Conservation (phyloP, 1,284 basidiomycete species). For the Moniliella sp. region DNA sequence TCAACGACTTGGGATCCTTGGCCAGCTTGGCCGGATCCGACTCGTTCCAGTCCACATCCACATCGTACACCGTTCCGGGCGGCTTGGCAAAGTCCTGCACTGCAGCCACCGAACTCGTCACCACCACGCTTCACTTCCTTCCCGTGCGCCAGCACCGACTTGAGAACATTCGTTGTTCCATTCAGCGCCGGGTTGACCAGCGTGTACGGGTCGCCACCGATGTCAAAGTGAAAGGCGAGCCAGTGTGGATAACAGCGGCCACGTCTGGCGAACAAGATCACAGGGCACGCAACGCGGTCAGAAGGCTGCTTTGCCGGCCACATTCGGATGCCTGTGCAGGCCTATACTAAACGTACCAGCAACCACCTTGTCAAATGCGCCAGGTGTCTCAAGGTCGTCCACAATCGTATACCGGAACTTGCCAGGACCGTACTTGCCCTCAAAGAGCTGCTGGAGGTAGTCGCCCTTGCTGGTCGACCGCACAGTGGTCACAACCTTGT, state of each 20-base stretch:
- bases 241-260: conserved; percentile 44
- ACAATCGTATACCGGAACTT: conserved; percentile 42
- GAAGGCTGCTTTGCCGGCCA: too few relatives aligned
- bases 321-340: too few relatives aligned
- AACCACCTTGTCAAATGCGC: conserved; percentile 50
- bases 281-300: too few relatives aligned
- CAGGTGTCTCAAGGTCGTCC: conserved; percentile 43
- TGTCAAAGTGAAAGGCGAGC: conserved; percentile 38
- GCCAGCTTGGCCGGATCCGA: conserved; percentile 37
- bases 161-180: conserved; percentile 44
- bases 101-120: conserved; percentile 46
- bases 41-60: conserved; percentile 47
- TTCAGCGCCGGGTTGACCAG: conserved; percentile 46
- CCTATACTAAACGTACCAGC: too few relatives aligned
- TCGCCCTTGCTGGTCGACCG: conserved; percentile 40
- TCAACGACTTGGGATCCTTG: conserved; percentile 10
- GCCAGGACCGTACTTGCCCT: conserved; percentile 34
- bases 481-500: conserved; percentile 42
- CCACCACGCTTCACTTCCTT: conserved; percentile 40
- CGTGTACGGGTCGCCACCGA: too few relatives aligned
- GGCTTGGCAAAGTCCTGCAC: conserved; percentile 34
- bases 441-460: conserved; percentile 39
- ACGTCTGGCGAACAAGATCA: too few relatives aligned
- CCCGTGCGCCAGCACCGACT: conserved; percentile 42
- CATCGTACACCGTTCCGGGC: background rate